Evolutionary conservation across 2,329 filamentous ascomycete genomes (phyloP), one percentile per base, ranked within the genome.

Genomic region (Cladosporium colombiae): DNA sequence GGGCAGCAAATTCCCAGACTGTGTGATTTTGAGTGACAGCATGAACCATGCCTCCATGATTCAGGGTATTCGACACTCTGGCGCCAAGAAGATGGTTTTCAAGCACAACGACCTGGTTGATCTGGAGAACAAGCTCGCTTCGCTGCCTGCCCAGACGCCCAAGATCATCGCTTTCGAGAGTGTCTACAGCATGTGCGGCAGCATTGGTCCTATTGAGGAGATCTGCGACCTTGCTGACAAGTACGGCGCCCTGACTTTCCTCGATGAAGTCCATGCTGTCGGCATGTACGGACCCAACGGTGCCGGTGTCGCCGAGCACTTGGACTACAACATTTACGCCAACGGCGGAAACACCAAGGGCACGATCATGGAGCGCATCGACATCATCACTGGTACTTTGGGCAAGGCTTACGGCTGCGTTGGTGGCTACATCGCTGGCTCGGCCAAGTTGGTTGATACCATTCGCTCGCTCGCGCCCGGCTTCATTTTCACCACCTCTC

Each of bases 81-180:
- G 94, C 55, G 93, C 95, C 46, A 94, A 91, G 82, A 99, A 99
- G 85, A 86, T 98, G 79, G 94, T 99, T 29, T 99, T 98, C 86
- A 96, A 96, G 82, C 95, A 99, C 82, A 99, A 99, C 75, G 93
- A 99, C 74, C 80, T 98, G n/a, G 88, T 85, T 50, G 95, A 99
- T 74, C 84, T 99, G 18, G 95, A 99, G 82, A 88, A 88, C 60
- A 98, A 99, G 81, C 84, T 99, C 70, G 93, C 93, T 2, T 91
- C 93, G 14, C 85, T 99, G 50, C 93, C 94, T 0, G 81, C 91
- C 0, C 86, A 95, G 67, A 87, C 91, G 40, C 95, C 95, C 66
- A 99, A 99, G 84, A 97, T 99, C 71, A 99, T 99, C 70, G 95
- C 95, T 2, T 99, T 98, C 70, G 95, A 99, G 81, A 97, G 93